Evolutionary conservation across 2,329 filamentous ascomycete species (phyloP).

Genomic region (Fusarium chaquense): DNA sequence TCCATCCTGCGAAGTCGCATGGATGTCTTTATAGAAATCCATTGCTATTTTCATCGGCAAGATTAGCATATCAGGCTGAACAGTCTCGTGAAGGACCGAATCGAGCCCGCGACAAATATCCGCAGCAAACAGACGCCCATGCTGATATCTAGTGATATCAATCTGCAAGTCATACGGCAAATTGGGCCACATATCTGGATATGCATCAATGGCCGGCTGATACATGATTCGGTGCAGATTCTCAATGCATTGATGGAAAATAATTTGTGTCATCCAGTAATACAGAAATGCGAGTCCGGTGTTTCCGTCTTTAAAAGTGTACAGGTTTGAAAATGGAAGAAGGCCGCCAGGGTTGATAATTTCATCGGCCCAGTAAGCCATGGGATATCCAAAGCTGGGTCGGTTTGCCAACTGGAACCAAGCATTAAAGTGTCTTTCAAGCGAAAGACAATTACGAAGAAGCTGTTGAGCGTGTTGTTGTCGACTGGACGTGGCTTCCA

Average conservation of each 20-base stretch:
- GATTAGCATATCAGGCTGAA: constrained; percentile 61
- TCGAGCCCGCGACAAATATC: constrained; percentile 66
- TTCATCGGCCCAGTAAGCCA: constrained; percentile 58
- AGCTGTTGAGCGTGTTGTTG: constrained; percentile 62
- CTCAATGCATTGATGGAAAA: constrained; percentile 63
- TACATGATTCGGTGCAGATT: constrained; percentile 59
- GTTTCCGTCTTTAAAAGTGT: constrained; percentile 59
- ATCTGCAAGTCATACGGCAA: constrained; percentile 55
- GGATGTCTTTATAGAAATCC: constrained; percentile 57
- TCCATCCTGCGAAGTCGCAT: constrained; percentile 55
- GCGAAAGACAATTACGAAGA: constrained; percentile 59
- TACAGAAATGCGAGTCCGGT: constrained; percentile 63
- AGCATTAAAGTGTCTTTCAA: constrained; percentile 61
- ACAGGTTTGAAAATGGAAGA: constrained; percentile 60
- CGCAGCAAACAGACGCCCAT: constrained; percentile 59
- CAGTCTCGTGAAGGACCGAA: constrained; percentile 57
- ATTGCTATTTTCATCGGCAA: constrained; percentile 59
- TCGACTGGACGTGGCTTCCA: constrained; percentile 57
- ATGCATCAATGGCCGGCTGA: constrained; percentile 58
- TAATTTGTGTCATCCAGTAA: constrained; percentile 65
- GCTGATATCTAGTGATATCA: constrained; percentile 58
- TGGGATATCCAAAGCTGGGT: constrained; percentile 46
- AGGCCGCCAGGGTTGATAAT: constrained; percentile 46
- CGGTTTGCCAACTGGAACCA: constrained; percentile 58
- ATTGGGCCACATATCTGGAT: constrained; percentile 55